Evolutionary conservation across 371 early-diverging fungal genomes (phyloP).

Genomic region (Enterocytospora artemiae): DNA sequence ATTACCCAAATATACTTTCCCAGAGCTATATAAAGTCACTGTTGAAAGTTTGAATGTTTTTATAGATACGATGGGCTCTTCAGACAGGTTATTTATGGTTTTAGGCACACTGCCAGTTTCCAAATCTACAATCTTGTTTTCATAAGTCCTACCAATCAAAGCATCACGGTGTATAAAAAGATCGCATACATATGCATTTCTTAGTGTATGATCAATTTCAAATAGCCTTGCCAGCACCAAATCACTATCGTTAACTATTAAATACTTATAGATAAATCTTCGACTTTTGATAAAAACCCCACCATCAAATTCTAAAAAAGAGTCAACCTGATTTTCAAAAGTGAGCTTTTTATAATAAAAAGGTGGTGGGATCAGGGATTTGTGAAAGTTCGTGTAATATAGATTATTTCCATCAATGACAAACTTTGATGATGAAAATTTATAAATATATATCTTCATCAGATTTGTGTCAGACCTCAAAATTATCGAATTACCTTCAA

Average conservation of each 20-base stretch:
- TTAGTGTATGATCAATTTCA: neutral
- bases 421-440: neutral
- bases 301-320: neutral
- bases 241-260: neutral
- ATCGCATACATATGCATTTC: neutral
- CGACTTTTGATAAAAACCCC: neutral
- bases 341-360: constrained; percentile 14
- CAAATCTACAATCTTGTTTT: too few species aligned
- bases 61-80: too few species aligned
- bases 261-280: neutral
- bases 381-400: constrained; percentile 1
- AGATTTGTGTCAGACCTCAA: neutral
- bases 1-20: too few species aligned
- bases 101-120: too few species aligned
- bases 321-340: neutral
- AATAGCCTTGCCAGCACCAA: neutral
- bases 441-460: constrained; percentile 1
- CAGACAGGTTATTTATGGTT: too few species aligned
- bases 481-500: constrained; percentile 3
- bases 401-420: constrained; percentile 2
- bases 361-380: constrained; percentile 6
- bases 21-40: too few species aligned
- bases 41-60: too few species aligned
- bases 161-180: neutral
- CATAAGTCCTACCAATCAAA: too few species aligned